Conservation (phyloP, 176 grass and related monocot species). For the Neostapfia colusana region DNA sequence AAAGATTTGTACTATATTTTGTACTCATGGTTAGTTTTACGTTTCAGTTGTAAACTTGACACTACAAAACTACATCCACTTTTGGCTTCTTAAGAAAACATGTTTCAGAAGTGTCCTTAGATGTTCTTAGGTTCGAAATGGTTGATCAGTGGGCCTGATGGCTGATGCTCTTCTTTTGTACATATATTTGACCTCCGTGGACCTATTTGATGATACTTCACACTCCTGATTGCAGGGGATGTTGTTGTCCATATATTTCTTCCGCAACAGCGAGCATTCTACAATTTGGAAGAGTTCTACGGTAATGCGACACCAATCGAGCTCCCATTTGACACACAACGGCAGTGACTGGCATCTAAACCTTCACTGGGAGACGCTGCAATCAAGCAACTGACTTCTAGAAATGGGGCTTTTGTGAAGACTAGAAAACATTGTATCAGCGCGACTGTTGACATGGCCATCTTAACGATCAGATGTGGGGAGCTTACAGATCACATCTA, state of each 20-base stretch:
- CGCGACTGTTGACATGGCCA: neutral
- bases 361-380: neutral
- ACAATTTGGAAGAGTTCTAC: slow-evolving; percentile 97
- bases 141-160: neutral
- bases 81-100: neutral
- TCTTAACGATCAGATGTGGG: slow-evolving; percentile 9
- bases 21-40: too few relatives aligned
- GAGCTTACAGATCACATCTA: neutral
- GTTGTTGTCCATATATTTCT: slow-evolving; percentile 99
- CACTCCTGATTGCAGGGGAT: slow-evolving; percentile 60
- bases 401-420: neutral
- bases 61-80: neutral
- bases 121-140: neutral
- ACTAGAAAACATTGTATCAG: neutral
- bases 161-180: neutral
- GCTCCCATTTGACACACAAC: slow-evolving; percentile 76
- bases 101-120: neutral
- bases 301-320: slow-evolving; percentile 77
- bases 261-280: slow-evolving; percentile 78
- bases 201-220: neutral
- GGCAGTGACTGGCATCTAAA: slow-evolving; percentile 18
- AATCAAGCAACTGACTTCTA: neutral
- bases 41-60: neutral
- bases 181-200: too few relatives aligned
- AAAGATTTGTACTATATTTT: too few relatives aligned